A percentile compares a stretch with the other conserved stretches of the same genome.
These are phyloP conservation scores for Dryadomyces quercus-mongolicae DNA, from an alignment of 2,329 filamentous ascomycete genomes.

Conservation along the genomic window DNA sequence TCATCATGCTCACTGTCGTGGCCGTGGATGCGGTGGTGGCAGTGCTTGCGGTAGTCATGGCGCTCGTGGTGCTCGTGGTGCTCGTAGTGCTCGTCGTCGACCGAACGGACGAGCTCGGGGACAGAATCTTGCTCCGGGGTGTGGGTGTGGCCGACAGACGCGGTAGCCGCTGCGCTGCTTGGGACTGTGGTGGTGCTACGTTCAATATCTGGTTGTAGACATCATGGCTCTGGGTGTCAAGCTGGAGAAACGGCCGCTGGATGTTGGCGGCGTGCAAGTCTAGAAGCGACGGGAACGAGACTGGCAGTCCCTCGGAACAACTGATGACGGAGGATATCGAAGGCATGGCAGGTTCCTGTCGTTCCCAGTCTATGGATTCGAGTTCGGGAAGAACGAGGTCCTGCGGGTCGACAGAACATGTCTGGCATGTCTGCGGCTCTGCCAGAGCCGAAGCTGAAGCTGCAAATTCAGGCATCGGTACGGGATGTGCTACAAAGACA, in stretches of 20 bases:
- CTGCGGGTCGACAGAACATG: slow-evolving; percentile 19
- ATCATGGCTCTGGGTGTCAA: slow-evolving; percentile 25
- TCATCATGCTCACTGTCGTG: slow-evolving; percentile 16
- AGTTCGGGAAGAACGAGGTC: slow-evolving; percentile 19
- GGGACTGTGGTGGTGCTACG: background rate
- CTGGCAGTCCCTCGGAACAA: background rate
- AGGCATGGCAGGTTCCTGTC: slow-evolving; percentile 1
- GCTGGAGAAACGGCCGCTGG: slow-evolving; percentile 23
- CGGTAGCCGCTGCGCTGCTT: slow-evolving; percentile 10
- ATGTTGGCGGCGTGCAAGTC: background rate
- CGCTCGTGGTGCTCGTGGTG: slow-evolving; percentile 13
- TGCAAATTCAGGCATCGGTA: too few species aligned
- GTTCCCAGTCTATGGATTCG: slow-evolving; percentile 19
- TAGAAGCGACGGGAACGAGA: background rate
- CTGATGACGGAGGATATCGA: background rate
- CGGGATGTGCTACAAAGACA: background rate
- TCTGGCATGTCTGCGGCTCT: slow-evolving; percentile 2
- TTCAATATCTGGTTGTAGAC: slow-evolving; percentile 14
- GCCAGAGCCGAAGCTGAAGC: background rate
- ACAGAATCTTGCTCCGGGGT: slow-evolving; percentile 28
- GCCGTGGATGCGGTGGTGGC: slow-evolving; percentile 11
- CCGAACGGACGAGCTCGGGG: slow-evolving; percentile 34
- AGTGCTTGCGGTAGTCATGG: slow-evolving; percentile 17
- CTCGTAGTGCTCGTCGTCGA: slow-evolving; percentile 28
- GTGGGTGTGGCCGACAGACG: slow-evolving; percentile 12